A percentile compares a stretch with the other conserved stretches of the same genome.
Conservation (phyloP, 1,139 yeast species). For the Pichia sp. region DNA sequence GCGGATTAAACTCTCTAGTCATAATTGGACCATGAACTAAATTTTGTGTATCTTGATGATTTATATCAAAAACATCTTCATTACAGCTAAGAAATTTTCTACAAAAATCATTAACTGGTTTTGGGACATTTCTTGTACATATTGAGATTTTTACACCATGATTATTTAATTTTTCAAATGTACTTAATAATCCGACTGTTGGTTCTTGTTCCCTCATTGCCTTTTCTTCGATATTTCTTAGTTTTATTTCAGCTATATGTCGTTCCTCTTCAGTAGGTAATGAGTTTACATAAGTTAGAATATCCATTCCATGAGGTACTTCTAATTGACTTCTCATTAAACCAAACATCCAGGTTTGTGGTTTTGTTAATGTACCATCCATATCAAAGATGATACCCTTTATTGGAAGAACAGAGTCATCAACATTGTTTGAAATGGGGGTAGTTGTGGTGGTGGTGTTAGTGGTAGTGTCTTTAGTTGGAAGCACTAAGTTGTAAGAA, state of each 20-base stretch:
- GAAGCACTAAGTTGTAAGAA: not conserved
- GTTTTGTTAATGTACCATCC: conserved; percentile 64
- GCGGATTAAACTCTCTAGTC: conserved; percentile 56
- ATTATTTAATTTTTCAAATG: conserved; percentile 28
- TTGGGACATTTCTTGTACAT: conserved; percentile 50
- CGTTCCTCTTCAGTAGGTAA: conserved; percentile 24
- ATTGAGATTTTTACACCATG: conserved; percentile 41
- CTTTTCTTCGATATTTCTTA: conserved; percentile 44
- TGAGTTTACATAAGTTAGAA: conserved; percentile 41
- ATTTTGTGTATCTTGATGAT: not conserved
- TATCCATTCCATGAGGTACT: conserved; percentile 44
- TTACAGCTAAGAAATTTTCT: conserved; percentile 32
- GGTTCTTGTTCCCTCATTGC: conserved; percentile 57
- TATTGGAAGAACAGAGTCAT: not conserved
- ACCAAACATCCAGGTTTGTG: conserved; percentile 63
- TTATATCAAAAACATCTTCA: not conserved
- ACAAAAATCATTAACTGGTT: conserved; percentile 46
- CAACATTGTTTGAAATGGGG: not conserved
- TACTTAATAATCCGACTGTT: conserved; percentile 38
- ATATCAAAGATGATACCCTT: conserved; percentile 56
- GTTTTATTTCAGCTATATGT: conserved; percentile 36
- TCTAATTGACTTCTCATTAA: conserved; percentile 48
- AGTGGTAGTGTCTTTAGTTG: not conserved
- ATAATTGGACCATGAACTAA: conserved; percentile 34
- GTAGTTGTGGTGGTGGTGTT: not conserved